phyloP scores from a whole-genome alignment of 2,329 filamentous ascomycete species.

The Stemphylium lycopersici region DNA sequence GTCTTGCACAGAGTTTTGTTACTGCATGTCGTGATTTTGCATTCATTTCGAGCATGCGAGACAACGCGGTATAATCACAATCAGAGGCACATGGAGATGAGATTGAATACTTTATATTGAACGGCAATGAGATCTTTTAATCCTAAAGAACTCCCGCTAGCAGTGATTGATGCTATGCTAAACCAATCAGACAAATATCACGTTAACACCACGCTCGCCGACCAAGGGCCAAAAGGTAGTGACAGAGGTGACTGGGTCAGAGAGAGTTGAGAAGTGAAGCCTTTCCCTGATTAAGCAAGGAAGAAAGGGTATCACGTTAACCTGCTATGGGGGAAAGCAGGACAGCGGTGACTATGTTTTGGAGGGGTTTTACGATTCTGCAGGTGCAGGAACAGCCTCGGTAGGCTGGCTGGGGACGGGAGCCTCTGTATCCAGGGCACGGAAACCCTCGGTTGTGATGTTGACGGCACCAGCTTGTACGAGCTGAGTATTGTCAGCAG shows the following conservation, averaged over 20 bases:
- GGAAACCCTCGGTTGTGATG: constrained; percentile 81
- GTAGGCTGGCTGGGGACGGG: constrained; percentile 1
- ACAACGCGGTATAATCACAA: not conserved
- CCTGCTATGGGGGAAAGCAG: constrained; percentile 21
- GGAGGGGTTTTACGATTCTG: constrained; percentile 13
- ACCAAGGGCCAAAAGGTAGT: constrained; percentile 6
- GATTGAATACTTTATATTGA: not conserved
- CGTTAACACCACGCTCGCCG: constrained; percentile 38
- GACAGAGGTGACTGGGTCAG: constrained; percentile 48
- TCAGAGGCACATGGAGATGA: not conserved
- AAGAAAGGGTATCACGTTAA: constrained; percentile 45
- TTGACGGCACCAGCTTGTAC: constrained; percentile 94
- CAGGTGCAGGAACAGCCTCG: constrained; percentile 19
- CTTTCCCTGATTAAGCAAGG: constrained; percentile 5
- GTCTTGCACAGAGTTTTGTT: too few relatives aligned
- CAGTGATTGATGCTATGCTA: constrained; percentile 1
- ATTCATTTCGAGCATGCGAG: not conserved
- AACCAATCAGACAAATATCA: constrained; percentile 32
- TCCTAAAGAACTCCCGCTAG: constrained; percentile 7
- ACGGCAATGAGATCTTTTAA: constrained; percentile 6
- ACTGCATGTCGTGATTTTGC: too few relatives aligned
- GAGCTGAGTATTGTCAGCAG: constrained; percentile 55
- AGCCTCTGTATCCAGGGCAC: constrained; percentile 56
- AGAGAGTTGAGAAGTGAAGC: constrained; percentile 38
- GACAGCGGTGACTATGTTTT: constrained; percentile 45